Percentiles rank a stretch among this genome's conserved stretches.
Evolutionary conservation across 2,329 filamentous ascomycete genomes (phyloP).

Genomic region (Aureobasidium sp.): DNA sequence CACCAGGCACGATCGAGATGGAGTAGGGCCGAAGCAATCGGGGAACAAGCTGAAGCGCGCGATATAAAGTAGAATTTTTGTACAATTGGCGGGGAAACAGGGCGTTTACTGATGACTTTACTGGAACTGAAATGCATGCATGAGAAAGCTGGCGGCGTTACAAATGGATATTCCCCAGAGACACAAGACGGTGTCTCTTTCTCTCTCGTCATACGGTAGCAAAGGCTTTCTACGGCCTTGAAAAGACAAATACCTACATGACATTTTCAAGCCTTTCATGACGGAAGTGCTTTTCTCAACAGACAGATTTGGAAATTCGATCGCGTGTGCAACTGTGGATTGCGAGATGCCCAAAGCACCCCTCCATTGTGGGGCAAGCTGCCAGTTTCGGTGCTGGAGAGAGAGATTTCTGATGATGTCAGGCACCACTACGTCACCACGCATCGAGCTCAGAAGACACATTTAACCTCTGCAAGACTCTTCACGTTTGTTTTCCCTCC

Average conservation of each 20-base stretch:
- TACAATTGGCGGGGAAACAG: slow-evolving; percentile 1
- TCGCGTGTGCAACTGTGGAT: slow-evolving; percentile 12
- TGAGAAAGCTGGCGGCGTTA: slow-evolving; percentile 14
- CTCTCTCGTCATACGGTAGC: slow-evolving; percentile 9
- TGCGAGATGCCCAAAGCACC: slow-evolving; percentile 11
- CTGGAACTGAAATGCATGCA: slow-evolving; percentile 14
- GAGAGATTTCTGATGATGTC: neutral
- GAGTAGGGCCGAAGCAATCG: slow-evolving; percentile 43
- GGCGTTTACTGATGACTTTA: slow-evolving; percentile 10
- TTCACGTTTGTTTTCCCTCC: slow-evolving; percentile 9
- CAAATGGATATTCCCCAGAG: slow-evolving; percentile 1
- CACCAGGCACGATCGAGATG: slow-evolving; percentile 67
- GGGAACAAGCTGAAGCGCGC: slow-evolving; percentile 5
- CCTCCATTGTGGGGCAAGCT: neutral
- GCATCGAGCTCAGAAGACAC: neutral
- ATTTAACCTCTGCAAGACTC: slow-evolving; percentile 14
- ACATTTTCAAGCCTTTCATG: slow-evolving; percentile 6
- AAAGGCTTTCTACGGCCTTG: neutral
- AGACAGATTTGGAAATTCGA: slow-evolving; percentile 2
- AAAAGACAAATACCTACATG: neutral
- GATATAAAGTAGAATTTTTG: slow-evolving; percentile 9
- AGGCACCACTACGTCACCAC: neutral
- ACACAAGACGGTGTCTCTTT: no score
- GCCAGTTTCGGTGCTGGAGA: slow-evolving; percentile 8
- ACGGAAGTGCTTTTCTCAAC: slow-evolving; percentile 13